Evolutionary conservation across 495 filamentous ascomycete genomes (phyloP).

Genomic region (Penicillium steckii): DNA sequence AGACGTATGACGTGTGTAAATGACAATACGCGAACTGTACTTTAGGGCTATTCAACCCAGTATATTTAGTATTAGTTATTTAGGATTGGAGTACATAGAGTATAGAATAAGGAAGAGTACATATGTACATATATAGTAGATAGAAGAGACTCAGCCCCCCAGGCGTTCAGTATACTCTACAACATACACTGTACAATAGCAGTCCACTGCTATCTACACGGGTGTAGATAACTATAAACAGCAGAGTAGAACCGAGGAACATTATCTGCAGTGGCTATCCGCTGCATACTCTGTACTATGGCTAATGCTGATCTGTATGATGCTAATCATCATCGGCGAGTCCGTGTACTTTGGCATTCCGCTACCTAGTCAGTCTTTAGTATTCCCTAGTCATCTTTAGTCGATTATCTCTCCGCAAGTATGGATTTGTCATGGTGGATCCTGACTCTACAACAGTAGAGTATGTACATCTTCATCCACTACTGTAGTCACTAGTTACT

Average conservation of each 20-base stretch:
- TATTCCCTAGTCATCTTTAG: background rate
- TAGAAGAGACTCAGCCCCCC: background rate
- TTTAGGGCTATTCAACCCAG: too few relatives aligned
- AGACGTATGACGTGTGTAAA: background rate
- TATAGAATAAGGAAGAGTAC: too few relatives aligned
- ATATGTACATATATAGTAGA: background rate
- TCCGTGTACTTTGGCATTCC: slow-evolving; percentile 11
- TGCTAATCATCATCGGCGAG: slow-evolving; percentile 7
- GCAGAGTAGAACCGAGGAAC: background rate
- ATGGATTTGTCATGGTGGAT: background rate
- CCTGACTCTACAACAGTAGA: too few relatives aligned
- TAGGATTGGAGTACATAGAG: too few relatives aligned
- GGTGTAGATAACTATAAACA: background rate
- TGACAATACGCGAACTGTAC: slow-evolving; percentile 1
- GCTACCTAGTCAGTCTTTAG: background rate
- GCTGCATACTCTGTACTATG: background rate
- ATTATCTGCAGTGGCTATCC: too few relatives aligned
- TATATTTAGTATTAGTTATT: too few relatives aligned
- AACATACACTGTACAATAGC: too few relatives aligned
- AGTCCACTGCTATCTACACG: too few relatives aligned
- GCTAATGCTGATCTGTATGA: background rate
- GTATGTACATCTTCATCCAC: too few relatives aligned
- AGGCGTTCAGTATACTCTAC: background rate
- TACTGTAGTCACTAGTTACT: too few relatives aligned
- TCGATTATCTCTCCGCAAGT: background rate